A percentile compares a stretch with the other conserved stretches of the same genome.
These are phyloP conservation scores for Venturia effusa DNA, from an alignment of 2,329 filamentous ascomycete species.

Conservation along the genomic window DNA sequence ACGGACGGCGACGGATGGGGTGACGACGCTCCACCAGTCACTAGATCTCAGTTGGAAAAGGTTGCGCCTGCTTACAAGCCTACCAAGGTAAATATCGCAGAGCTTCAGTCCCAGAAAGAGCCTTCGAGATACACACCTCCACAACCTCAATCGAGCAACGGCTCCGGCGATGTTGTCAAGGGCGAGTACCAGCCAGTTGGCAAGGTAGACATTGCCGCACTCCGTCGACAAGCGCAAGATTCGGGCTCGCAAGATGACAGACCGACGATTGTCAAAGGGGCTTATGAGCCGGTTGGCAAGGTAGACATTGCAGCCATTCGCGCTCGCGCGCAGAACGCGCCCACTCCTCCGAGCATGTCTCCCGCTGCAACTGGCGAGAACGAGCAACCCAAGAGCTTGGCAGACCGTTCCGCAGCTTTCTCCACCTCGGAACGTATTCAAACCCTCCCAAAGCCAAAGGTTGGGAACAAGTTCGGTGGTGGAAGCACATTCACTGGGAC, in stretches of 20 bases:
- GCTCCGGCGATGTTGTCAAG: slow-evolving; percentile 55
- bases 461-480: slow-evolving; percentile 76
- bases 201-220: slow-evolving; percentile 92
- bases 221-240: slow-evolving; percentile 64
- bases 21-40: slow-evolving; percentile 81
- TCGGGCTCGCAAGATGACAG: slow-evolving; percentile 56
- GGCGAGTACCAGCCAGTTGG: slow-evolving; percentile 89
- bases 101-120: slow-evolving; percentile 64
- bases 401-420: slow-evolving; percentile 71
- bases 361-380: slow-evolving; percentile 36
- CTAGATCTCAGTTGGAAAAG: slow-evolving; percentile 78
- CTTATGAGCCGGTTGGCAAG: slow-evolving; percentile 91
- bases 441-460: slow-evolving; percentile 88
- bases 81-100: slow-evolving; percentile 87
- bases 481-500: slow-evolving; percentile 70
- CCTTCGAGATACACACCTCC: slow-evolving; percentile 49
- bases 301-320: slow-evolving; percentile 94
- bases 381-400: slow-evolving; percentile 49
- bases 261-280: slow-evolving; percentile 76
- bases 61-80: slow-evolving; percentile 89
- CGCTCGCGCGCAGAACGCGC: slow-evolving; percentile 56
- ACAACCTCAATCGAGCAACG: slow-evolving; percentile 33
- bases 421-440: slow-evolving; percentile 61
- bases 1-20: slow-evolving; percentile 90
- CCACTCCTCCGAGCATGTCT: slow-evolving; percentile 26